Evolutionary conservation across 441 rosid genomes (phyloP), one percentile per base, ranked within the genome.

Genomic region (Eruca vesicaria): DNA sequence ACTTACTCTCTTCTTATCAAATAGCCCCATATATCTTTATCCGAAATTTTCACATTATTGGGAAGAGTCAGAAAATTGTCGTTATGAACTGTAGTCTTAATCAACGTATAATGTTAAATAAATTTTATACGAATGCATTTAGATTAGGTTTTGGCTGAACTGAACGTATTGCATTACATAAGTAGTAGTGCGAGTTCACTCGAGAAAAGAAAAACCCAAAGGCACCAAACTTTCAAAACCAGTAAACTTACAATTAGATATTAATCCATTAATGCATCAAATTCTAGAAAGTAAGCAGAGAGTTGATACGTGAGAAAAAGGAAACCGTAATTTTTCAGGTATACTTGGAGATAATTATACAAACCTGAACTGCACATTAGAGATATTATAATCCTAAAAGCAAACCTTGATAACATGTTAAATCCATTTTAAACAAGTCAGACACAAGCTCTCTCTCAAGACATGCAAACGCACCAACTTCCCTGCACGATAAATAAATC

Each of bases 31-130:
- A 96, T 68, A 91, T 87, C 87, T 89, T 84, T n/a, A 85, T 96
- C 99, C 2, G 97, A 97, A 63, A 93, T 96, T 83, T 87, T 91
- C 77, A 93, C 99, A 20, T 91, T 94, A 85, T 96, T 97, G 1
- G 93, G 87, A 71, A n/a, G n/a, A n/a, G n/a, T n/a, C 98, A 83
- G 79, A 93, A 93, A 10, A 98, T 96, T 26, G 97, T 96, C 31
- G 97, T 93, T 63, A 96, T 96, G 79, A 93, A 96, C 85, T 88
- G 71, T 3, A 8, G 10, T 35, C 41, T 12, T 35, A 12, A 35
- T 3, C 91, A 86, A 61, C 96, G 97, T 38, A 93, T 90, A 96
- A 91, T 90, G 81, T 91, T 90, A 38, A 53, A 10, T 62, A 55
- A 73, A 70, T 21, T 28, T 28, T 4, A 28, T 28, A 2, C 5